These are phyloP conservation scores for Violaceomyces palustris DNA, from an alignment of 1,284 basidiomycete genomes.

Conservation along the genomic window DNA sequence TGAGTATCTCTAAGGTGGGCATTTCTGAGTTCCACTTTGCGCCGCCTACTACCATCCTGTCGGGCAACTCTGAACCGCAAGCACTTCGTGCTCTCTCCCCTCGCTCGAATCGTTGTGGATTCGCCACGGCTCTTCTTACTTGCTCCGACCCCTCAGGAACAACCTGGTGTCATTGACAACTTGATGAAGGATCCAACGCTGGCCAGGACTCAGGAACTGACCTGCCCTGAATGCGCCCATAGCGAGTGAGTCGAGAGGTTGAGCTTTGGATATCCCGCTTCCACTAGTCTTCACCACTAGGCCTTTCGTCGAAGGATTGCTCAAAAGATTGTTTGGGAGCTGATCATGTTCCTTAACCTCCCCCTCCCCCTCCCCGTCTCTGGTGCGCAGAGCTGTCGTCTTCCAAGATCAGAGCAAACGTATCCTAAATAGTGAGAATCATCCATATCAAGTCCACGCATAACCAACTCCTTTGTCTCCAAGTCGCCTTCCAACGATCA, in stretches of 20 bases:
- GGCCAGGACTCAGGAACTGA: constrained; percentile 42
- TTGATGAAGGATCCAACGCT: constrained; percentile 86
- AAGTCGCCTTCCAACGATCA: neutral
- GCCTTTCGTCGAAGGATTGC: too few relatives aligned
- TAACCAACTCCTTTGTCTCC: neutral
- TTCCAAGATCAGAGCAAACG: constrained; percentile 52
- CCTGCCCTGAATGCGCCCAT: constrained; percentile 45
- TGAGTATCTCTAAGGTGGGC: constrained; percentile 85
- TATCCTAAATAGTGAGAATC: constrained; percentile 30
- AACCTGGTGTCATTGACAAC: constrained; percentile 86
- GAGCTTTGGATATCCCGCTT: neutral
- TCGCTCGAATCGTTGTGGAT: neutral
- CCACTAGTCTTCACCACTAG: neutral
- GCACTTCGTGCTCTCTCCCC: neutral
- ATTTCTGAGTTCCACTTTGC: neutral
- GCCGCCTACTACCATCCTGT: neutral
- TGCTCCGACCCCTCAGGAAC: constrained; percentile 61
- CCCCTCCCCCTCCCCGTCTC: neutral
- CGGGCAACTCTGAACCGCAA: neutral
- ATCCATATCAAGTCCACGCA: neutral
- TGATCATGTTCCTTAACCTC: neutral
- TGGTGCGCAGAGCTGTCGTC: constrained; percentile 23
- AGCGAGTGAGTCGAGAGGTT: constrained; percentile 19
- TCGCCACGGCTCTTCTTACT: neutral
- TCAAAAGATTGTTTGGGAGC: too few relatives aligned